These are phyloP conservation scores for Calocybe cyanea DNA, from an alignment of 768 basidiomycete species.

Conservation along the genomic window DNA sequence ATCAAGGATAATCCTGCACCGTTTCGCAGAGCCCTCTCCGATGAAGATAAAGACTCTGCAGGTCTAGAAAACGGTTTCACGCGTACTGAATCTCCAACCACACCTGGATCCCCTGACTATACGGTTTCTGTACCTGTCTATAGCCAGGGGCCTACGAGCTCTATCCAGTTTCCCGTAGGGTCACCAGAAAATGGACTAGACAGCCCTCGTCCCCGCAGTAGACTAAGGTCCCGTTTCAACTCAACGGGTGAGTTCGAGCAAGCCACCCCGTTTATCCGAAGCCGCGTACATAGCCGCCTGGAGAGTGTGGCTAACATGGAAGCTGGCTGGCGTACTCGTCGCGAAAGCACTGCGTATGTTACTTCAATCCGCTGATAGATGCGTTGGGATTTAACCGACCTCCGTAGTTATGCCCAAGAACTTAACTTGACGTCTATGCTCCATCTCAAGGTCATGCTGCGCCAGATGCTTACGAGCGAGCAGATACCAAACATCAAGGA, in stretches of 20 bases:
- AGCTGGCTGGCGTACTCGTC: constrained; percentile 79
- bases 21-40: constrained; percentile 68
- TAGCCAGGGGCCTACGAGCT: constrained; percentile 53
- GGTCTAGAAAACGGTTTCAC: constrained; percentile 37
- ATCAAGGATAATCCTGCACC: constrained; percentile 61
- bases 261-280: constrained; percentile 77
- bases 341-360: constrained; percentile 87
- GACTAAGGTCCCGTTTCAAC: constrained; percentile 59
- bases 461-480: constrained; percentile 84
- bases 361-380: neutral
- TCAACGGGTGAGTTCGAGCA: constrained; percentile 73
- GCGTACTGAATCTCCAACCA: constrained; percentile 40
- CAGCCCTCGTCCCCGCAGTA: constrained; percentile 48
- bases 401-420: constrained; percentile 70
- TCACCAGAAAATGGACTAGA: constrained; percentile 69
- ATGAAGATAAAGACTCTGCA: constrained; percentile 67
- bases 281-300: constrained; percentile 77
- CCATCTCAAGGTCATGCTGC: constrained; percentile 87
- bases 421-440: constrained; percentile 83
- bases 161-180: constrained; percentile 77
- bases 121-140: constrained; percentile 51
- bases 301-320: constrained; percentile 55
- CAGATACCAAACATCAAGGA: constrained; percentile 76
- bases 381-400: constrained; percentile 2
- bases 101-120: constrained; percentile 44